Percentiles rank a stretch among this genome's conserved stretches.
phyloP scores from a whole-genome alignment of 495 filamentous ascomycete species.

The Chaetomidium leptoderma region DNA sequence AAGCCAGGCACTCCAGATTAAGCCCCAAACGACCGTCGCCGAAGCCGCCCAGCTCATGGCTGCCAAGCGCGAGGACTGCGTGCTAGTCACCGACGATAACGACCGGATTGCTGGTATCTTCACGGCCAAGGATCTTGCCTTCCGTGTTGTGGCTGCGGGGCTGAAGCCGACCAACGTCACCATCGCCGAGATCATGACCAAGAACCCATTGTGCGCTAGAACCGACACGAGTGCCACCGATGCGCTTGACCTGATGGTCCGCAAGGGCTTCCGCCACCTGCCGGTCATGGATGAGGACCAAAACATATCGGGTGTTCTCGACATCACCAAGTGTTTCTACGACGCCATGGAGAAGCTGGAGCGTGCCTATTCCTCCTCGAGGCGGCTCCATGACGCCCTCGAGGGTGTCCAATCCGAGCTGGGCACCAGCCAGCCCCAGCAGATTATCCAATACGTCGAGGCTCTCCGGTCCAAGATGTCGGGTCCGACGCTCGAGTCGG shows the following conservation, averaged over 20 bases:
- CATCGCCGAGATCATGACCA: constrained; percentile 98
- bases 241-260: constrained; percentile 94
- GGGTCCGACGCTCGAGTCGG: constrained; percentile 90
- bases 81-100: constrained; percentile 97
- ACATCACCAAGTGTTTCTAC: constrained; percentile 99
- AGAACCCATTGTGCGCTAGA: constrained; percentile 94
- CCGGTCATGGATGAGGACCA: constrained; percentile 99
- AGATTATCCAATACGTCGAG: constrained; percentile 98
- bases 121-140: constrained; percentile 97
- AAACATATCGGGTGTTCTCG: constrained; percentile 94
- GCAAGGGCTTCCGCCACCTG: constrained; percentile 95
- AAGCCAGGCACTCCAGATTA: constrained; percentile 95
- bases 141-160: constrained; percentile 91
- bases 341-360: constrained; percentile 99
- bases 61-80: constrained; percentile 96
- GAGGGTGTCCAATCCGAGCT: constrained; percentile 99
- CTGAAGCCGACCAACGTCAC: constrained; percentile 84
- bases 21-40: constrained; percentile 87
- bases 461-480: constrained; percentile 95
- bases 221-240: constrained; percentile 98
- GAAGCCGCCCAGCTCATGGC: constrained; percentile 99
- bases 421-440: constrained; percentile 92
- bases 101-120: constrained; percentile 98
- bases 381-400: constrained; percentile 93
- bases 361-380: constrained; percentile 90